Evolutionary conservation across 1,139 yeast species (phyloP).

Genomic region (Suhomyces taliae): DNA sequence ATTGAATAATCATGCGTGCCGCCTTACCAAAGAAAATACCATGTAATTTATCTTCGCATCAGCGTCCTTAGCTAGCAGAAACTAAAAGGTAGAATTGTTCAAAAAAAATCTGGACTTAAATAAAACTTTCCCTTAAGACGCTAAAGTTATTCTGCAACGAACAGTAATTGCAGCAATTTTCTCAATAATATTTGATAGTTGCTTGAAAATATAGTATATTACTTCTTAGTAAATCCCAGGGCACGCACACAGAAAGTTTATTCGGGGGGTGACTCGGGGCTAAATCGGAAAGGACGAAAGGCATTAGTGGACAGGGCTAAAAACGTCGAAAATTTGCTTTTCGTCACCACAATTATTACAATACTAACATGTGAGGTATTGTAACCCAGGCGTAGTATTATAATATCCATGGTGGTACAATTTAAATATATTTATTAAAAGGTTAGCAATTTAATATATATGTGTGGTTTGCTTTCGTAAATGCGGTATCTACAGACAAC

Average conservation of each 20-base stretch:
- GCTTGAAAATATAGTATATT: neutral
- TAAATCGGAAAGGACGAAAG: neutral
- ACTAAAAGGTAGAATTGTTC: neutral
- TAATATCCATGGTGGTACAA: too few relatives aligned
- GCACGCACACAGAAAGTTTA: neutral
- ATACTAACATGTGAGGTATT: too few relatives aligned
- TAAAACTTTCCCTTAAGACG: neutral
- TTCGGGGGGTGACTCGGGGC: neutral
- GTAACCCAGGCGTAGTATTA: too few relatives aligned
- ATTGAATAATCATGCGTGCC: too few relatives aligned
- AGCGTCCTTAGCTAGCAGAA: neutral
- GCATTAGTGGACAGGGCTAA: neutral
- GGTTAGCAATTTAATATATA: neutral
- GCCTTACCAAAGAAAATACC: too few relatives aligned
- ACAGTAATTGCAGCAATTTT: neutral
- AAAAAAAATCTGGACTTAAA: too few relatives aligned
- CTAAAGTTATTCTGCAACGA: neutral
- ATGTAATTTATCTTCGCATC: too few relatives aligned
- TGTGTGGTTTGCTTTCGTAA: neutral
- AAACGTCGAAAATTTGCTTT: neutral
- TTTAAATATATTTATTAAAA: too few relatives aligned
- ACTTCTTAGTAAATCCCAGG: neutral
- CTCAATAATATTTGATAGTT: neutral
- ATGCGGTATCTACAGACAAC: neutral
- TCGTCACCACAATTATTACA: neutral